These are phyloP conservation scores for Talaromyces trachyspermus DNA, from an alignment of 495 filamentous ascomycete species.

Conservation along the genomic window DNA sequence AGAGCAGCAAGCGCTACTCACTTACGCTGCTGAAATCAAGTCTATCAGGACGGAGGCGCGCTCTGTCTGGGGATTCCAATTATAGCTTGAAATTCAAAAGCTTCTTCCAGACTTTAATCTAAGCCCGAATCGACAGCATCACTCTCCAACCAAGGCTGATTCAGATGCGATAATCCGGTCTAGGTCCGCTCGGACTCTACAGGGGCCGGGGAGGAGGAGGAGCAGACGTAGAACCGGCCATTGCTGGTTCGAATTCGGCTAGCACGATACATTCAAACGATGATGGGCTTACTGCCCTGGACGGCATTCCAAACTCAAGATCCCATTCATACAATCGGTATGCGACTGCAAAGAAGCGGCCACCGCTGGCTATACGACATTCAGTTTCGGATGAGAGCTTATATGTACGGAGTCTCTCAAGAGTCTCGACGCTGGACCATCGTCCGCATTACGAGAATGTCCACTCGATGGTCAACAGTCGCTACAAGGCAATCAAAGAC, in stretches of 20 bases:
- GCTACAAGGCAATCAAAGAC: conserved; percentile 87
- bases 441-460: conserved; percentile 70
- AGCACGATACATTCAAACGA: conserved; percentile 2
- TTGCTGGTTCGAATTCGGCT: background rate
- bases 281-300: conserved; percentile 2
- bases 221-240: background rate
- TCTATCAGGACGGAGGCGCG: conserved; percentile 13
- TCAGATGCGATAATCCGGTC: background rate
- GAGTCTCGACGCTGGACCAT: conserved; percentile 77
- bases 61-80: background rate
- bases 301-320: background rate
- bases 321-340: conserved; percentile 3
- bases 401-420: conserved; percentile 55
- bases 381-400: conserved; percentile 72
- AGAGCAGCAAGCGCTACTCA: background rate
- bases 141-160: background rate
- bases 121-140: conserved; percentile 1
- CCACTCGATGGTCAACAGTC: conserved; percentile 68
- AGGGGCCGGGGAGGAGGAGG: background rate
- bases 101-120: conserved; percentile 1
- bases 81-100: background rate
- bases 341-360: background rate
- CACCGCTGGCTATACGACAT: conserved; percentile 38
- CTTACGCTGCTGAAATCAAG: conserved; percentile 24
- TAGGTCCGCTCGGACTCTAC: conserved; percentile 2